Base-by-base conservation (phyloP, 441 rosid species). In the Arabidopsis hybrid region DNA sequence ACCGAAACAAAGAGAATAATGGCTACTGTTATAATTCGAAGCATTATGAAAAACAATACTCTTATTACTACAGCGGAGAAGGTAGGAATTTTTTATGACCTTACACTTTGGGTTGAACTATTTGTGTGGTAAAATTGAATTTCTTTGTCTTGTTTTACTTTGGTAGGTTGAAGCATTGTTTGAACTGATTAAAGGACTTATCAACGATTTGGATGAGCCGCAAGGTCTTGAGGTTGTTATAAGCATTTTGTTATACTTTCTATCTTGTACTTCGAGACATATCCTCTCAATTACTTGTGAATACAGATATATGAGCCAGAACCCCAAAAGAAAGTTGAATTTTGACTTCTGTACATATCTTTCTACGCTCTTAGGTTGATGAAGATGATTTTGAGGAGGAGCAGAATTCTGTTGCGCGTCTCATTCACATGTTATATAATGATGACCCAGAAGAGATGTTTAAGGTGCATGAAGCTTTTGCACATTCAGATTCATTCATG, bases 311-410 rank as follows among this genome's bases (percentile, higher is more conserved):
- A n/a, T 3, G 29, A 61, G 21, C 18, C 55, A 34, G 49, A 59
- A 34, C 63, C 47, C 36, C 35, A 62, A 66, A 52, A 52, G 39
- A 46, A 67, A 60, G 69, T 43, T 66, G 12, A 77, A 13, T 36
- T 26, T 67, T 61, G 39, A 53, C 46, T 35, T 50, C 14, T 71
- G 36, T 59, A 66, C 60, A 14, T 47, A 11, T 34, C 21, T 40
- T 75, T 53, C 52, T 67, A 39, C 36, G 31, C 58, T 4, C 73
- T 70, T 77, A 95, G 99, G 81, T 90, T 73, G 97, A 93, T 81
- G 91, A 91, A 86, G 97, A 95, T 73, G 98, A 95, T 83, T 95
- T 93, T 78, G 90, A 87, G 80, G 98, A 90, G 83, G 98, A 93
- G 83, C 99, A 95, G 82, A 93, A 87, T 85, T 89, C 97, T 61